These are phyloP conservation scores for Xylaria hypoxylon DNA, from an alignment of 2,329 filamentous ascomycete genomes.

Conservation along the genomic window DNA sequence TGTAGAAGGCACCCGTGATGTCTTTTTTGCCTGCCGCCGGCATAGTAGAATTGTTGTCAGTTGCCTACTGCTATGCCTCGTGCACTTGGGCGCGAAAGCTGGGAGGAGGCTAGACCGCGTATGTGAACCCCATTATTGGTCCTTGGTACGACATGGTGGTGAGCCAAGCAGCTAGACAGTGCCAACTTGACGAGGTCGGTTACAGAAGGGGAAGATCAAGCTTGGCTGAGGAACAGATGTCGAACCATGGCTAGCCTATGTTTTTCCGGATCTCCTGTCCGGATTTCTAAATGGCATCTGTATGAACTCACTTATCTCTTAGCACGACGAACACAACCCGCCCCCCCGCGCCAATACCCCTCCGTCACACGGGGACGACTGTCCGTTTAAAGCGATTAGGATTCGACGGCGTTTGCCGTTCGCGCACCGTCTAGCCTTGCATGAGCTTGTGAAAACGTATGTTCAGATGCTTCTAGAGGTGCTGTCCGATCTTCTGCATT, in stretches of 20 bases:
- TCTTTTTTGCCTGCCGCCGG: slow-evolving; percentile 18
- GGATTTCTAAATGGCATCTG: background rate
- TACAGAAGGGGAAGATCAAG: slow-evolving; percentile 8
- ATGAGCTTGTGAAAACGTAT: no score
- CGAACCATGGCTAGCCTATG: background rate
- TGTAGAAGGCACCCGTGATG: background rate
- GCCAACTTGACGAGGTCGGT: slow-evolving; percentile 8
- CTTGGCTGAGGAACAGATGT: background rate
- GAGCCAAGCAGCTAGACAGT: slow-evolving; percentile 13
- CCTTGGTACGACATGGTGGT: slow-evolving; percentile 7
- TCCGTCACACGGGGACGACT: no score
- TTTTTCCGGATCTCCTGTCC: slow-evolving; percentile 1
- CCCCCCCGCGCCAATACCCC: no score
- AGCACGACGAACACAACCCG: background rate
- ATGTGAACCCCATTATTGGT: slow-evolving; percentile 25
- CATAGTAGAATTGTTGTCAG: background rate
- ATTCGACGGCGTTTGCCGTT: background rate
- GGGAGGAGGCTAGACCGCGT: slow-evolving; percentile 20
- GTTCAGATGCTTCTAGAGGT: background rate
- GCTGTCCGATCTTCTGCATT: background rate
- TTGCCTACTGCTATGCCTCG: background rate
- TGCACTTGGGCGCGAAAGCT: slow-evolving; percentile 4
- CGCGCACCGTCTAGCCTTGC: background rate
- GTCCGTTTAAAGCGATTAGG: background rate
- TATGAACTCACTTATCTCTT: background rate